These are phyloP conservation scores for Isoetes taiwanensis DNA, from an alignment of 75 land plant species.

Conservation along the genomic window DNA sequence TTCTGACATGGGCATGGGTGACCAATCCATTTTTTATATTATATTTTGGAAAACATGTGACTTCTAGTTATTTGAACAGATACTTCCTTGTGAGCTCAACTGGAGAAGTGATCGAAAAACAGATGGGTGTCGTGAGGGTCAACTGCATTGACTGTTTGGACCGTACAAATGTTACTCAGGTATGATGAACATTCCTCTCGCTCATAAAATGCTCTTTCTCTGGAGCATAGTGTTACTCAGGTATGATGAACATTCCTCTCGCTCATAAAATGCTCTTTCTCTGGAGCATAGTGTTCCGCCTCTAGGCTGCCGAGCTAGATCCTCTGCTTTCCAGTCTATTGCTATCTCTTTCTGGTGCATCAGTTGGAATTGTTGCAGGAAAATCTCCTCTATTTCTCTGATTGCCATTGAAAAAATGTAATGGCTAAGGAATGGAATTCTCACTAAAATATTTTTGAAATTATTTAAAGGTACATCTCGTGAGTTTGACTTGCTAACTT, in stretches of 20 bases:
- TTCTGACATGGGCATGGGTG: slow-evolving; percentile 7
- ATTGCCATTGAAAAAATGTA: neutral
- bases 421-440: neutral
- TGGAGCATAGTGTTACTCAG: too few species aligned
- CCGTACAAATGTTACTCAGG: slow-evolving; percentile 98
- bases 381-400: neutral
- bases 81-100: slow-evolving; percentile 45
- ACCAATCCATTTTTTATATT: slow-evolving; percentile 16
- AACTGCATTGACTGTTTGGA: slow-evolving; percentile 97
- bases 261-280: too few species aligned
- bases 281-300: too few species aligned
- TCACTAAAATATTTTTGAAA: neutral
- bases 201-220: too few species aligned
- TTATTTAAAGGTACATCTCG: neutral
- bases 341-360: neutral
- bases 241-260: too few species aligned
- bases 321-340: too few species aligned
- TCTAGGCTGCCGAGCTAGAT: too few species aligned
- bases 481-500: slow-evolving; percentile 1
- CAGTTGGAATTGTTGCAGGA: neutral
- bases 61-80: slow-evolving; percentile 26
- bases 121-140: slow-evolving; percentile 72
- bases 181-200: too few species aligned
- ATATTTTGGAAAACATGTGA: neutral
- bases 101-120: slow-evolving; percentile 57